Evolutionary conservation across 352 stramenopile species (phyloP), one percentile per base, ranked within the genome.

Genomic region (Pythium sukuiense): DNA sequence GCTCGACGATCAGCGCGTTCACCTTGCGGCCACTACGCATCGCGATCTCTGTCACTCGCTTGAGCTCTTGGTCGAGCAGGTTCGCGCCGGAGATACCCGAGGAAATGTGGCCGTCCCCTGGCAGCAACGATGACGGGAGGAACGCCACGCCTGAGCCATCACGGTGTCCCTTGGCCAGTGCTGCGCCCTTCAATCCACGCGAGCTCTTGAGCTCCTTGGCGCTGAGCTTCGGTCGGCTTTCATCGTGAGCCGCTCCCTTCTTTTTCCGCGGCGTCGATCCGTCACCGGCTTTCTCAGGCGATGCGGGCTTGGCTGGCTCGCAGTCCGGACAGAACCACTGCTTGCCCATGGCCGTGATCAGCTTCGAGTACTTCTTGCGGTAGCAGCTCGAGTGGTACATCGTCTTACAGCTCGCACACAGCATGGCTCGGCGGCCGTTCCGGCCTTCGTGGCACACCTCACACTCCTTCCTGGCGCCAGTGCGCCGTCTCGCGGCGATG

Each of bases 381-480:
- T 88, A 93, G 77, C 87, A 95, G 61, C 82, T 93, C 35, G 77
- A 78, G 75, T 95, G 87, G 53, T 91, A 95, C 81, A 93, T 93
- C 61, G 77, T 79, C 73, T 92, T 91, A 72, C 87, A 95, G 60
- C 77, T 79, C 33, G 77, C 70, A 58, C 87, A 95, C 39, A 95
- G 70, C 68, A 95, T 75, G 27, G 85, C 87, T n/a, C 83, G 83
- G 13, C 85, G 78, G 37, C 83, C 85, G 61, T 92, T 90, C 33
- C 85, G 83, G 35, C 78, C 81, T 63, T 93, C 83, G 48, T 87
- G 76, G 53, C 85, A 93, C 53, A 86, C 79, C 45, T 90, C 74
- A 48, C 85, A 92, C 69, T 92, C 83, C 64, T 92, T 91, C 16
- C 76, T 73, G 16, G 75, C 80, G 26, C 79, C 80, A 7, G 81